phyloP scores from a whole-genome alignment of 148 eudicot genomes.

The Camellia granthamiana region DNA sequence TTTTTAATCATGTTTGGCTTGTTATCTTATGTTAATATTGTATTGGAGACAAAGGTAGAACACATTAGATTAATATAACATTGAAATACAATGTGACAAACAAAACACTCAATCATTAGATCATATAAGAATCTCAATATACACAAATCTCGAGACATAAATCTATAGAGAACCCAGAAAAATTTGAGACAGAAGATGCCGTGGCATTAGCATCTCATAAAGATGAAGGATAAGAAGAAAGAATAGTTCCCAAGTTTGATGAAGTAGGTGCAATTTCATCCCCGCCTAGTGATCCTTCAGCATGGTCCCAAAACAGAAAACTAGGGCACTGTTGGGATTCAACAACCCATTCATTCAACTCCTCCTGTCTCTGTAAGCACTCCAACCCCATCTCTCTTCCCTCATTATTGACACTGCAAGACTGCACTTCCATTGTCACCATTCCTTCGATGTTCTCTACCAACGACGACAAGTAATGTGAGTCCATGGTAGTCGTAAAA shows the following conservation, averaged over 20 bases:
- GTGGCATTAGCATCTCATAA: constrained; percentile 22
- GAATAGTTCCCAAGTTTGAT: constrained; percentile 42
- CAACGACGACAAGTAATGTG: constrained; percentile 47
- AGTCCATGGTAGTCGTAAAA: constrained; percentile 22
- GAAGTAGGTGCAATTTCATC: constrained; percentile 38
- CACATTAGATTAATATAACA: no score
- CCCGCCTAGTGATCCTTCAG: constrained; percentile 34
- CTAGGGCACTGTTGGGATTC: constrained; percentile 55
- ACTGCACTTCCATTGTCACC: constrained; percentile 40
- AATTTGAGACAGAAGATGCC: neutral
- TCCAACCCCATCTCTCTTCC: constrained; percentile 22
- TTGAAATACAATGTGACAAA: no score
- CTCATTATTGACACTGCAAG: constrained; percentile 29
- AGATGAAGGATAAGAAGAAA: constrained; percentile 62
- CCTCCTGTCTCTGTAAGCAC: constrained; percentile 33
- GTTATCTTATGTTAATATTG: no score
- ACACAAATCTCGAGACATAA: no score
- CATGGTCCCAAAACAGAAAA: constrained; percentile 67
- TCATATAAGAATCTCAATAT: no score
- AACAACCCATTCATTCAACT: constrained; percentile 60
- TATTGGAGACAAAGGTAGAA: no score
- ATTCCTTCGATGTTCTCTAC: constrained; percentile 50
- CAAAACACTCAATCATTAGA: no score
- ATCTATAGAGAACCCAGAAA: no score
- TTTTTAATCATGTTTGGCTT: no score